phyloP scores from a whole-genome alignment of 1,284 basidiomycete species.

The Ceratobasidium sp. region DNA sequence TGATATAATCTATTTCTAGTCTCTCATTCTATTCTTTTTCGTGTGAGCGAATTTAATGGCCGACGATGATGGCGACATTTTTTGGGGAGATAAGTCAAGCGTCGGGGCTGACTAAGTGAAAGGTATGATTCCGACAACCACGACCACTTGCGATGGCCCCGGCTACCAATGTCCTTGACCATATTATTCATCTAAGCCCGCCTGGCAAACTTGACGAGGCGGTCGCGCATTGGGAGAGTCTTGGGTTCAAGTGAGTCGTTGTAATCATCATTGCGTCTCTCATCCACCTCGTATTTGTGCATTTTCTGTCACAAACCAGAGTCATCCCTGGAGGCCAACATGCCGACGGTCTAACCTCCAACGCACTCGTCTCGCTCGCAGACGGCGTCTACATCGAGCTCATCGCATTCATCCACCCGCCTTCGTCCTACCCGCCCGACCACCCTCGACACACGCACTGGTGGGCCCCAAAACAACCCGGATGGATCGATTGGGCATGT shows the following conservation, averaged over 20 bases:
- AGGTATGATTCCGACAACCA: not conserved
- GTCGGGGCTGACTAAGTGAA: not conserved
- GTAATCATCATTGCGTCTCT: too few species aligned
- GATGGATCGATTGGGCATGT: conserved; percentile 72
- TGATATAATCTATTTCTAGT: not conserved
- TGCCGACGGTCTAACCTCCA: conserved; percentile 65
- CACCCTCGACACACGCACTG: conserved; percentile 52
- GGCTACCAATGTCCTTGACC: conserved; percentile 63
- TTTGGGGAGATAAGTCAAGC: too few species aligned
- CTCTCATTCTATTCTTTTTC: not conserved
- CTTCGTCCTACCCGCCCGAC: conserved; percentile 57
- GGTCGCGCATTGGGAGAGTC: conserved; percentile 59
- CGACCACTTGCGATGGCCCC: not conserved
- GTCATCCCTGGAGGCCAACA: conserved; percentile 70
- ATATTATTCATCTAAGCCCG: conserved; percentile 70
- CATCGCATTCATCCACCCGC: conserved; percentile 66
- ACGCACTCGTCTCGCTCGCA: conserved; percentile 66
- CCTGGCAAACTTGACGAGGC: conserved; percentile 62
- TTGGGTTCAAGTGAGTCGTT: conserved; percentile 68
- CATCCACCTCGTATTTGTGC: not conserved
- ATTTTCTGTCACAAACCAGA: conserved; percentile 34
- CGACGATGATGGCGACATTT: too few species aligned
- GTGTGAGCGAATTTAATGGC: not conserved
- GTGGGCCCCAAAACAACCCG: conserved; percentile 63
- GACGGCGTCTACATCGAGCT: conserved; percentile 72